Percentiles rank a stretch among this genome's conserved stretches.
Evolutionary conservation across 2,329 filamentous ascomycete genomes (phyloP).

Genomic region (Monosporascus sp.): DNA sequence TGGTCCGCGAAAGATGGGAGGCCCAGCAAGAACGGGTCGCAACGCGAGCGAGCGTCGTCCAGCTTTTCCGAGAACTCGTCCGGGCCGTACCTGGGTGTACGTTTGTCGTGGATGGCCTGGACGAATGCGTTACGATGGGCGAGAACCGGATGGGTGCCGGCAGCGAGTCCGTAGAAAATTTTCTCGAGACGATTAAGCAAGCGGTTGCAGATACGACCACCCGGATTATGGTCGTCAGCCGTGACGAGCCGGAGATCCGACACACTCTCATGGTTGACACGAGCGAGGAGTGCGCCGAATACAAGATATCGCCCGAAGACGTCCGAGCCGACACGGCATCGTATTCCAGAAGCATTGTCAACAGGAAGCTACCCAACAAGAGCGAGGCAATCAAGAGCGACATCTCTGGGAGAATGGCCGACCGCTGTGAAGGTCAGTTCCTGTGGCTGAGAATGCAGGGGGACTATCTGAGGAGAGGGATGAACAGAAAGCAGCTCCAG

Average conservation of each 20-base stretch:
- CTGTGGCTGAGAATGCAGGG: slow-evolving; percentile 28
- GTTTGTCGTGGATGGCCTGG: slow-evolving; percentile 29
- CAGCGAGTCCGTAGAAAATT: slow-evolving; percentile 3
- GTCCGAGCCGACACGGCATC: slow-evolving; percentile 17
- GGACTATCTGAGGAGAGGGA: slow-evolving; percentile 15
- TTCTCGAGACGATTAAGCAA: slow-evolving; percentile 11
- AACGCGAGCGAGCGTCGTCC: slow-evolving; percentile 9
- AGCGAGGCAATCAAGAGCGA: slow-evolving; percentile 4
- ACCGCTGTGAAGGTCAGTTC: slow-evolving; percentile 29
- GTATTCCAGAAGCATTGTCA: slow-evolving; percentile 23
- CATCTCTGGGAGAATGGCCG: slow-evolving; percentile 19
- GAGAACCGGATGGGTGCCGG: neutral
- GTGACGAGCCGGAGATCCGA: slow-evolving; percentile 20
- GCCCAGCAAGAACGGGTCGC: slow-evolving; percentile 3
- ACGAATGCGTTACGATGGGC: slow-evolving; percentile 23
- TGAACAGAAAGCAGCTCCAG: slow-evolving; percentile 25
- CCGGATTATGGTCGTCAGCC: slow-evolving; percentile 21
- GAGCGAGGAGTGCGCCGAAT: slow-evolving; percentile 4
- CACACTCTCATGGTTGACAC: slow-evolving; percentile 1
- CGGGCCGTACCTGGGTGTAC: slow-evolving; percentile 9
- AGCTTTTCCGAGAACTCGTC: slow-evolving; percentile 13
- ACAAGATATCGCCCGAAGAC: slow-evolving; percentile 14
- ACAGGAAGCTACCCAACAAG: slow-evolving; percentile 24
- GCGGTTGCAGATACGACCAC: slow-evolving; percentile 3
- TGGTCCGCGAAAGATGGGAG: slow-evolving; percentile 2